Evolutionary conservation across 805 yeast species (phyloP), one percentile per base, ranked within the genome.

Genomic region (Danielozyma ontarioensis): DNA sequence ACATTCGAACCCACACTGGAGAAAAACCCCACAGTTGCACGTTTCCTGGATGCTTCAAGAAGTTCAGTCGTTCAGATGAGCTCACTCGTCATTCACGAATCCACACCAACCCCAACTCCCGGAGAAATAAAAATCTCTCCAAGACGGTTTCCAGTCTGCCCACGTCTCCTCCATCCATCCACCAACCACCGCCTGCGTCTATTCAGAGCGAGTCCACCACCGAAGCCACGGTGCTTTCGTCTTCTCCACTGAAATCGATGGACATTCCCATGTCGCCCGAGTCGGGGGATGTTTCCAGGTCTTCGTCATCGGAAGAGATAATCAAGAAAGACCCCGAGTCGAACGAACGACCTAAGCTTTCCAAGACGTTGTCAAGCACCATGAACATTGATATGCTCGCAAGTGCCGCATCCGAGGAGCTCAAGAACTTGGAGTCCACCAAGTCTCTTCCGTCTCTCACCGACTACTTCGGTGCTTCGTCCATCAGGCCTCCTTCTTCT

Each of bases 1-100:
- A 87, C 55, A 82, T 88, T 45, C 69, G 96, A 37, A 87, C 95
- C 7, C 96, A 87, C 61, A 87, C 96, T 1, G 96, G 96, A 31
- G 95, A 87, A 55, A 84, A 86, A 55, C 95, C 96, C 2, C 93
- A 84, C 53, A 79, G 77, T 31, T 87, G 96, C 59, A 73, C 78
- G 13, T 86, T 74, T 46, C 88, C 93, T 1, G 85, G 85, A n/a
- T 87, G 96, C 60, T 57, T 77, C 34, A 86, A 88, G 57, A 70
- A 83, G 41, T 87, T 87, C 52, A 74, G 83, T 37, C 72, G 96
- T 41, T 71, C 80, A 17, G 96, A 88, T 59, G 96, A 87, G 61
- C 70, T 87, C 36, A 87, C 95, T 11, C 69, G 96, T 45, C 96
- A 87, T 59, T 68, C 83, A 31, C 66, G 95, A 42, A 88, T 83